Conservation (phyloP, 805 yeast species). For the Candida taoyuanica region DNA sequence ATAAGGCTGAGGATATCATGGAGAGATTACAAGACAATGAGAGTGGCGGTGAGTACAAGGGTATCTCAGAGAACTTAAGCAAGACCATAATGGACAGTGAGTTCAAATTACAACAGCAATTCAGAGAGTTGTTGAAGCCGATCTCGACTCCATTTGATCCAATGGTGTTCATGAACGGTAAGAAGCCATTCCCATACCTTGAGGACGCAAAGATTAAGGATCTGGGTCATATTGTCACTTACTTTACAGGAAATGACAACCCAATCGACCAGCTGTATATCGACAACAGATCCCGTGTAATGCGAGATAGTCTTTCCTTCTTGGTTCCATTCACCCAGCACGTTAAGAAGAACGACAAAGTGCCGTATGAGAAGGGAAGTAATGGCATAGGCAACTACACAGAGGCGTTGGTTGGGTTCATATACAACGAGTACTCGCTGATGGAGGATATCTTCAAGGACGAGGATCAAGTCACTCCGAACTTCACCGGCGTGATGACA, state of each 20-base stretch:
- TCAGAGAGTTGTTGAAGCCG: constrained; percentile 40
- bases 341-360: constrained; percentile 32
- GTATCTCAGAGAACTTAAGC: constrained; percentile 58
- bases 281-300: constrained; percentile 38
- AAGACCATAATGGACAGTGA: constrained; percentile 55
- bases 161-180: constrained; percentile 34
- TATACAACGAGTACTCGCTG: constrained; percentile 47
- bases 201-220: constrained; percentile 34
- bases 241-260: constrained; percentile 36
- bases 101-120: constrained; percentile 44
- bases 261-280: constrained; percentile 32
- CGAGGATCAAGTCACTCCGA: constrained; percentile 24
- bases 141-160: constrained; percentile 42
- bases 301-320: constrained; percentile 40
- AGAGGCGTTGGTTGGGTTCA: constrained; percentile 44
- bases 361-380: constrained; percentile 57
- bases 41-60: constrained; percentile 52
- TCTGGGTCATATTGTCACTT: constrained; percentile 39
- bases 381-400: constrained; percentile 54
- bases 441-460: constrained; percentile 39
- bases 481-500: constrained; percentile 31
- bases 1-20: constrained; percentile 43
- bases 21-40: constrained; percentile 28
- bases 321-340: constrained; percentile 44
- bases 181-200: constrained; percentile 38